phyloP scores from a whole-genome alignment of 768 basidiomycete species.

The Gymnopilus dilepis region DNA sequence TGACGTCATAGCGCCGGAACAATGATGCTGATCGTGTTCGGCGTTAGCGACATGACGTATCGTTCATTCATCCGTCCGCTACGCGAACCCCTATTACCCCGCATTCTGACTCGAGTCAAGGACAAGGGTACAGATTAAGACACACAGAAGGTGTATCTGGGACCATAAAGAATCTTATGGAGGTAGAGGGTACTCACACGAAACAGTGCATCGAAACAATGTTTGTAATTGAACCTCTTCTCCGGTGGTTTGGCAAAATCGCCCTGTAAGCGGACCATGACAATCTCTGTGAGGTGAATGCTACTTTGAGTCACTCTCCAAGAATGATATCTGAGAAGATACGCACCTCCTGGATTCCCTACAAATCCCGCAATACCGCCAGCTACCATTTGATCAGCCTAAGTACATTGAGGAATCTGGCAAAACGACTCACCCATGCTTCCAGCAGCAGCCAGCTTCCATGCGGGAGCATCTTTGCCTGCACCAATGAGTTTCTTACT shows the following conservation, averaged over 20 bases:
- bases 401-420: neutral
- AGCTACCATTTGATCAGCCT: conserved; percentile 46
- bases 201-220: conserved; percentile 87
- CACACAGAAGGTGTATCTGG: neutral
- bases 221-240: conserved; percentile 89
- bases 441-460: conserved; percentile 82
- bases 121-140: neutral
- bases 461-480: conserved; percentile 72
- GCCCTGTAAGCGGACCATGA: conserved; percentile 89
- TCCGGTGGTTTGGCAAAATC: conserved; percentile 90
- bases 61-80: neutral
- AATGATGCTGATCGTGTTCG: neutral
- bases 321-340: neutral
- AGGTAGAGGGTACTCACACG: conserved; percentile 56
- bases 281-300: conserved; percentile 60
- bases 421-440: conserved; percentile 74
- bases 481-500: conserved; percentile 79
- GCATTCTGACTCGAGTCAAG: neutral
- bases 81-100: conserved; percentile 1
- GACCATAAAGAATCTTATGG: neutral
- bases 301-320: neutral
- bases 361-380: conserved; percentile 86
- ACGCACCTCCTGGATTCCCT: conserved; percentile 85
- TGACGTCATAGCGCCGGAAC: neutral
- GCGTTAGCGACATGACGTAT: neutral